phyloP scores from a whole-genome alignment of 108 stramenopile species.

The Pseudonitzschia delicatissima region DNA sequence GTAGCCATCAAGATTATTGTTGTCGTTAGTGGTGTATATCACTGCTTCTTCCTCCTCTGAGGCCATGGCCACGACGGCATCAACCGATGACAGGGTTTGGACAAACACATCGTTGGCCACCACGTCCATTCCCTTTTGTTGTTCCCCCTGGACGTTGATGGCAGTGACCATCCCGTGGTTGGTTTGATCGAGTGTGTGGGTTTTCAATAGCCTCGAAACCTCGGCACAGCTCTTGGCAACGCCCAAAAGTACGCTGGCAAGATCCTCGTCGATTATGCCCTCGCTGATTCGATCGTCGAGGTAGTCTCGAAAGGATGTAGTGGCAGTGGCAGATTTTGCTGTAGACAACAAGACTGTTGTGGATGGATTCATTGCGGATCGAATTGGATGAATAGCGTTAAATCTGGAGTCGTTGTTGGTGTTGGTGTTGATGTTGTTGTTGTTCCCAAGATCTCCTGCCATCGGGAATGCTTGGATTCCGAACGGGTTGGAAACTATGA shows the following conservation, averaged over 20 bases:
- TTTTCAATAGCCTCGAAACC: slow-evolving; percentile 15
- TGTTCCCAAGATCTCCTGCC: no score
- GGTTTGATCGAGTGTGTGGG: not conserved
- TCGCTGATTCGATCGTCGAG: not conserved
- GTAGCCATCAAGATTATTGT: slow-evolving; percentile 16
- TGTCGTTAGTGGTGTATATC: slow-evolving; percentile 17
- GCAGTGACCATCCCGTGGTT: not conserved
- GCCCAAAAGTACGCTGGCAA: not conserved
- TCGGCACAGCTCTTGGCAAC: slow-evolving; percentile 4
- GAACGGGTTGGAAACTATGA: not conserved
- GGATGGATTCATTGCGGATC: no score
- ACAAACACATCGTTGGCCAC: slow-evolving; percentile 64
- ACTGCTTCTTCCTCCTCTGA: slow-evolving; percentile 71
- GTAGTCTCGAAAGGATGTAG: not conserved
- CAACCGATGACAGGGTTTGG: slow-evolving; percentile 31
- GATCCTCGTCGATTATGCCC: slow-evolving; percentile 1
- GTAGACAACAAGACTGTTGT: no score
- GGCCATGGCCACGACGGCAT: slow-evolving; percentile 47
- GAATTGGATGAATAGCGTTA: no score
- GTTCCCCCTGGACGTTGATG: slow-evolving; percentile 25
- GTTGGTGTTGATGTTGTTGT: no score
- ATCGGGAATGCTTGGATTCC: not conserved
- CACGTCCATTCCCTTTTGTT: slow-evolving; percentile 65
- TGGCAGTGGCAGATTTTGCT: not conserved
- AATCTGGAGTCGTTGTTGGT: no score